phyloP scores from a whole-genome alignment of 2,329 filamentous ascomycete species.

The Fusarium heterosporum region DNA sequence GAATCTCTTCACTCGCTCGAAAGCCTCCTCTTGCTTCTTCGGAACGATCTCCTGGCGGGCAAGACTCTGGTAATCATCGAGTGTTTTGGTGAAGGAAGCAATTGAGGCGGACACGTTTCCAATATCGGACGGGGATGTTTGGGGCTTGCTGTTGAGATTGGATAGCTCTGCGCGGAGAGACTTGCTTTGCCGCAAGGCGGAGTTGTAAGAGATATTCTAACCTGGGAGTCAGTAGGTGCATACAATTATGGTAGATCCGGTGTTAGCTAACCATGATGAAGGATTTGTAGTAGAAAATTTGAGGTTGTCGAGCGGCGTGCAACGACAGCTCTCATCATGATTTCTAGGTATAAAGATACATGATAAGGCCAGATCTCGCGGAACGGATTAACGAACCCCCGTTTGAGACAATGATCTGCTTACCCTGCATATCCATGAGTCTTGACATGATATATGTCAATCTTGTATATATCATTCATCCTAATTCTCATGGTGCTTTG shows the following conservation, averaged over 20 bases:
- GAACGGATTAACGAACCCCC: slow-evolving; percentile 35
- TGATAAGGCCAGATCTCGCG: slow-evolving; percentile 48
- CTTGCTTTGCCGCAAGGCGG: slow-evolving; percentile 85
- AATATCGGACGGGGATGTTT: slow-evolving; percentile 66
- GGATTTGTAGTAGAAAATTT: slow-evolving; percentile 36
- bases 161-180: slow-evolving; percentile 82
- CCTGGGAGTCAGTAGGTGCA: neutral
- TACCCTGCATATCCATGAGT: slow-evolving; percentile 15
- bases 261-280: slow-evolving; percentile 33
- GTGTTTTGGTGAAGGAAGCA: slow-evolving; percentile 83
- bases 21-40: slow-evolving; percentile 91
- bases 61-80: slow-evolving; percentile 90
- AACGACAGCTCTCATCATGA: slow-evolving; percentile 41
- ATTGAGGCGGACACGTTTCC: slow-evolving; percentile 83
- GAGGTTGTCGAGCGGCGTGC: slow-evolving; percentile 19
- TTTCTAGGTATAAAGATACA: slow-evolving; percentile 27
- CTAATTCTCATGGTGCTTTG: too few relatives aligned
- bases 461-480: neutral
- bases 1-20: slow-evolving; percentile 87
- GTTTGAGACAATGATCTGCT: neutral
- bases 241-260: accelerated
- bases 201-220: slow-evolving; percentile 87
- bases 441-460: neutral
- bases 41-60: slow-evolving; percentile 90
- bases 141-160: slow-evolving; percentile 72